Percentiles rank a stretch among this genome's conserved stretches.
Conservation (phyloP, 2,329 filamentous ascomycete species). For the Teratosphaeria destructans region DNA sequence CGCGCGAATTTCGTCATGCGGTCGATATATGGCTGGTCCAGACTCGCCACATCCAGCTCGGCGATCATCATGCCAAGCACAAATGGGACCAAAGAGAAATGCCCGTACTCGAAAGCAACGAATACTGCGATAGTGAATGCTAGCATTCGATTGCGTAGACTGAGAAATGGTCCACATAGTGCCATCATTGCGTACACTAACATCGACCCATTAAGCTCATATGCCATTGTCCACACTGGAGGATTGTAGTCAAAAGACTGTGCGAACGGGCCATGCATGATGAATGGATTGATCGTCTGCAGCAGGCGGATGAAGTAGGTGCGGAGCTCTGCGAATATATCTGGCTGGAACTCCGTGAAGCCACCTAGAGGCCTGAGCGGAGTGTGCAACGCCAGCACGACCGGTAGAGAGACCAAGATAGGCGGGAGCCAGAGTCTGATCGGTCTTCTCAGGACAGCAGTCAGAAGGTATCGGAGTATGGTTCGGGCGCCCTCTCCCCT, state of each 20-base stretch:
- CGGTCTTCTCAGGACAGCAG: conserved; percentile 39
- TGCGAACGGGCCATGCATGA: conserved; percentile 45
- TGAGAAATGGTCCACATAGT: conserved; percentile 30
- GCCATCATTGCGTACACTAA: conserved; percentile 47
- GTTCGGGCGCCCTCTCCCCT: neutral
- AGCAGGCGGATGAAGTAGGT: neutral
- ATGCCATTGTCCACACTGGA: conserved; percentile 46
- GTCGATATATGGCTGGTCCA: neutral
- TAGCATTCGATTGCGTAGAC: conserved; percentile 32
- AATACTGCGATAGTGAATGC: neutral
- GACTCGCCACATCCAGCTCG: conserved; percentile 24
- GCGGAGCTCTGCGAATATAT: neutral
- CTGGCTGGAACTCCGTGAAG: conserved; percentile 13
- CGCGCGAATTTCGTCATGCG: neutral
- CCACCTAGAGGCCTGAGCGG: conserved; percentile 24
- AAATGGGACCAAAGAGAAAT: conserved; percentile 40
- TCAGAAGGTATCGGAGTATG: conserved; percentile 9
- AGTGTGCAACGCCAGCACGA: conserved; percentile 42
- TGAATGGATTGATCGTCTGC: neutral
- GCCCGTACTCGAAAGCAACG: conserved; percentile 40
- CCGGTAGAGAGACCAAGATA: conserved; percentile 43
- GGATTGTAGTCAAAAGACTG: conserved; percentile 6
- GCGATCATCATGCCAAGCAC: conserved; percentile 46
- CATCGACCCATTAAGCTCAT: conserved; percentile 53
- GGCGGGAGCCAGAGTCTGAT: conserved; percentile 39